Evolutionary conservation across 306 rosid genomes (phyloP), one percentile per base, ranked within the genome.

Genomic region (Citrullus colocynthis): DNA sequence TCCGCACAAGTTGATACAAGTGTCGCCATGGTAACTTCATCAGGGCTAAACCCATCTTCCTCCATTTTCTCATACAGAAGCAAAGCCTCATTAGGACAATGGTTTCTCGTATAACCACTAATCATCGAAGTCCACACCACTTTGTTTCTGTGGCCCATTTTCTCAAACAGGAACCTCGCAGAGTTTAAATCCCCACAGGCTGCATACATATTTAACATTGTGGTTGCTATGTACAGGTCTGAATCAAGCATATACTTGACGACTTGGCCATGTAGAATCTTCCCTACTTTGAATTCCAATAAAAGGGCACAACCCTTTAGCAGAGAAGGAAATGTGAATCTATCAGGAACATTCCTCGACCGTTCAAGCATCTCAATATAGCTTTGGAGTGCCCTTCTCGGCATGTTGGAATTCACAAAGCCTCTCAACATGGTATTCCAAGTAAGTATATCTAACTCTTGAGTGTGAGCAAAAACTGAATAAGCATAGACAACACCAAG

Each of bases 61-160:
- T 59, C 78, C 78, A 80, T 80, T 72, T 73, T 34, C 42, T 60
- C 73, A 36, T 58, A 71, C 62, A 80, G 0, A 30, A 72, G 52
- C 74, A 80, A 59, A 36, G 78, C 73, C 72, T 58, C 78, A n/a
- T 59, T 44, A 18, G 78, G 78, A 21, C 57, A 61, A 72, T 73
- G 72, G 63, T 80, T 80, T 36, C 37, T 72, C 16, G 45, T 42
- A 60, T 60, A 80, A 9, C 82, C 82, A 57, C 78, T 45, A 34
- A 72, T 80, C 82, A 80, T 80, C 4, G 62, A 71, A 73, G 78
- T 80, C 78, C 82, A 80, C 10, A 73, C 78, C 28, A 78, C 77
- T 37, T 71, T 37, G 7, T 73, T 80, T 61, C 74, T 59, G 10
- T 37, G 59, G 48, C 73, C 30, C 82, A 80, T 80, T 36, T 72